These are phyloP conservation scores for Vachellia pachyceras DNA, from an alignment of 306 rosid species.

Conservation along the genomic window DNA sequence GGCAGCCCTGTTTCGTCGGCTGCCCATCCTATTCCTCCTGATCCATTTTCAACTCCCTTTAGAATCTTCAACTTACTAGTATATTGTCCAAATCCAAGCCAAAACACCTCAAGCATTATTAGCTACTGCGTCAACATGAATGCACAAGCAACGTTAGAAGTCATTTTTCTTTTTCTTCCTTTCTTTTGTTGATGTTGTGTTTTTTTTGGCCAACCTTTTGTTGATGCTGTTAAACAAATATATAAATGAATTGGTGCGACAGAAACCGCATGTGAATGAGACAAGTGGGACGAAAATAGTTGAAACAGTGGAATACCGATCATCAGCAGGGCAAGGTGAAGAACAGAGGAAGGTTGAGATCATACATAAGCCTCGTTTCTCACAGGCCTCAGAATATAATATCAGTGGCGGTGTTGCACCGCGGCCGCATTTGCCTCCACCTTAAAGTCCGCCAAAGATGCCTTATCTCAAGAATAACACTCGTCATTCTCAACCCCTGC, in stretches of 20 bases:
- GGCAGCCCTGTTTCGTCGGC: constrained; percentile 43
- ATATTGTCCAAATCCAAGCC: background rate
- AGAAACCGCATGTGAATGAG: constrained; percentile 35
- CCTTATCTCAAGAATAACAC: constrained; percentile 47
- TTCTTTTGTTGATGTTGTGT: background rate
- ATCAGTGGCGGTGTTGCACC: constrained; percentile 61
- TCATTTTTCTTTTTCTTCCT: background rate
- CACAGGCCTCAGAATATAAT: background rate
- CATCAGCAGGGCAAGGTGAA: constrained; percentile 58
- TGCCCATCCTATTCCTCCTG: constrained; percentile 22
- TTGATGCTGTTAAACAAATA: background rate
- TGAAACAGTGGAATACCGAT: constrained; percentile 53
- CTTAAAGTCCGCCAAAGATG: constrained; percentile 66
- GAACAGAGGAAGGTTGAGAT: constrained; percentile 59
- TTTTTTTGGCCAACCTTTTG: too few relatives aligned
- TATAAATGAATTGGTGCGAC: background rate
- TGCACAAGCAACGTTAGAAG: constrained; percentile 21
- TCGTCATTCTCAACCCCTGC: background rate
- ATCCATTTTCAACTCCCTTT: constrained; percentile 18
- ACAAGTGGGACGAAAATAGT: constrained; percentile 44
- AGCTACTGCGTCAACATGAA: constrained; percentile 38
- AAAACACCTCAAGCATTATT: constrained; percentile 16
- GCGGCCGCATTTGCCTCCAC: constrained; percentile 58
- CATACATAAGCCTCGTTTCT: constrained; percentile 51
- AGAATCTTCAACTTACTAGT: background rate